These are phyloP conservation scores for Dothideomycetes sp. DNA, from an alignment of 2,329 filamentous ascomycete genomes.

Conservation along the genomic window DNA sequence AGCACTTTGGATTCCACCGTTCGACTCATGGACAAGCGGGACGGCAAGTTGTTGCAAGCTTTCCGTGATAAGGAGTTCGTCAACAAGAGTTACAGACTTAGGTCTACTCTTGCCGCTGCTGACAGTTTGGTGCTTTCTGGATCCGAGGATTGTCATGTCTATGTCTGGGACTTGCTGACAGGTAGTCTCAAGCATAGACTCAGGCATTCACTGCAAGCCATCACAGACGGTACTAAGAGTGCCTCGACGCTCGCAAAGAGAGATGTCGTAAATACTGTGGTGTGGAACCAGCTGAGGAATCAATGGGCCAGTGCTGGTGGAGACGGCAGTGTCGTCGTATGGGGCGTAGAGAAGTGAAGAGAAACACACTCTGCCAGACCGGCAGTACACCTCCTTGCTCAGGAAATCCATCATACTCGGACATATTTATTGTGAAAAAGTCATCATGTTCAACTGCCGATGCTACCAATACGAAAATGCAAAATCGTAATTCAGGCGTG, in stretches of 20 bases:
- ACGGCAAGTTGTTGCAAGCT: conserved; percentile 62
- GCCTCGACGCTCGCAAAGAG: conserved; percentile 25
- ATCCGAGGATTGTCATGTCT: conserved; percentile 65
- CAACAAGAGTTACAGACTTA: conserved; percentile 65
- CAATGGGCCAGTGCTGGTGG: conserved; percentile 43
- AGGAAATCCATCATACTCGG: too few relatives aligned
- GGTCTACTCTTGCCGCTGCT: conserved; percentile 63
- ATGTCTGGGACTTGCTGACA: conserved; percentile 76
- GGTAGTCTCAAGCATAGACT: conserved; percentile 60
- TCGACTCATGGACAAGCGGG: conserved; percentile 69
- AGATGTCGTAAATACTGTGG: conserved; percentile 40
- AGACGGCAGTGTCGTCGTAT: conserved; percentile 34
- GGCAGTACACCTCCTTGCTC: too few relatives aligned
- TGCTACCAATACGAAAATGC: too few relatives aligned
- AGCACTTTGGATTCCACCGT: conserved; percentile 67
- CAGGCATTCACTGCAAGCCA: conserved; percentile 27
- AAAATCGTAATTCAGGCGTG: too few relatives aligned
- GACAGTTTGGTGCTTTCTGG: conserved; percentile 75
- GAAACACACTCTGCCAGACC: neutral
- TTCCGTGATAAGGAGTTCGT: conserved; percentile 52
- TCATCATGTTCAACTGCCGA: too few relatives aligned
- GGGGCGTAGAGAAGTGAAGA: conserved; percentile 18
- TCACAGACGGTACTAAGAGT: conserved; percentile 21
- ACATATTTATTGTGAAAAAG: too few relatives aligned
- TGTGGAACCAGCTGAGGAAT: conserved; percentile 37